A percentile compares a stretch with the other conserved stretches of the same genome.
Conservation (phyloP, 805 yeast genomes). For the Yarrowia keelungensis region DNA sequence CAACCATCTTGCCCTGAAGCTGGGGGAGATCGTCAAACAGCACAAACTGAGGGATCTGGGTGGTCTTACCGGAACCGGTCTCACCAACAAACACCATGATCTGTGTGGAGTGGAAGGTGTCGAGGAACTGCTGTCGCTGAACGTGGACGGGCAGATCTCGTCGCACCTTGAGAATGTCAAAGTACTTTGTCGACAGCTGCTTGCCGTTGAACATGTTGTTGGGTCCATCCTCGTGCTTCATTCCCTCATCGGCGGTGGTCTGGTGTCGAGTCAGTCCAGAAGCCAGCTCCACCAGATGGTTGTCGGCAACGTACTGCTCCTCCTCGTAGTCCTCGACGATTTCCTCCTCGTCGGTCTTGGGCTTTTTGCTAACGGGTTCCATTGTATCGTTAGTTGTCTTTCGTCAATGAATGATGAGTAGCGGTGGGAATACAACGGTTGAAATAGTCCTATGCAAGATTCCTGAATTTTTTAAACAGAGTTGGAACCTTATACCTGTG, state of each 20-base stretch:
- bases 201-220: conserved; percentile 82
- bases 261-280: conserved; percentile 45
- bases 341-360: conserved; percentile 37
- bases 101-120: conserved; percentile 83
- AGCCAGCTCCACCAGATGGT: conserved; percentile 23
- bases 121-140: conserved; percentile 87
- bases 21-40: conserved; percentile 92
- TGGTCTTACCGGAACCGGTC: conserved; percentile 98
- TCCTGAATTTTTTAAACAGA: conserved; percentile 34
- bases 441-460: conserved; percentile 19
- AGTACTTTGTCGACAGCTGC: conserved; percentile 67
- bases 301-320: conserved; percentile 16
- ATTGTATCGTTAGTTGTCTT: conserved; percentile 3
- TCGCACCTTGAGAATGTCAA: conserved; percentile 77
- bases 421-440: conserved; percentile 7
- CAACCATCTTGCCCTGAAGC: conserved; percentile 80
- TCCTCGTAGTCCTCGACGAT: conserved; percentile 19
- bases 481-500: conserved; percentile 25
- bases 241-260: conserved; percentile 50
- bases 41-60: conserved; percentile 97
- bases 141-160: conserved; percentile 92
- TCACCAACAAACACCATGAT: conserved; percentile 99
- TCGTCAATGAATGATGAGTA: conserved; percentile 10
- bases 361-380: conserved; percentile 39
- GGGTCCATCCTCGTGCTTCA: conserved; percentile 54